Evolutionary conservation across 2,329 filamentous ascomycete species (phyloP).

Genomic region (Curvularia hawaiiensis): DNA sequence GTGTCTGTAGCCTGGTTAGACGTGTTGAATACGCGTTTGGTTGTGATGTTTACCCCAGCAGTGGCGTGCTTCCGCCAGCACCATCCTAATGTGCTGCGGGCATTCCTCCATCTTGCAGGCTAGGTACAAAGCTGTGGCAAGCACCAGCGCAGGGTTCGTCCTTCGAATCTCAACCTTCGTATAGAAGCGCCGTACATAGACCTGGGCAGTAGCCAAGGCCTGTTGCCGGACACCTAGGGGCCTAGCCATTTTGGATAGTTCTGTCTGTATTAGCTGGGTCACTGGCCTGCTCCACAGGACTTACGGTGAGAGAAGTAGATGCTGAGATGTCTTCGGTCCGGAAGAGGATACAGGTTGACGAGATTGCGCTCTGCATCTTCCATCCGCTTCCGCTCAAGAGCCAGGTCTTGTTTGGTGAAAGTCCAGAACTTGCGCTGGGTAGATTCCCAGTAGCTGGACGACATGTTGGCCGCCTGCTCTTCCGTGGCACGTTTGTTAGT

Average conservation of each 20-base stretch:
- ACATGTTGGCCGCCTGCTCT: slow-evolving; percentile 62
- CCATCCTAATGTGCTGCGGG: slow-evolving; percentile 91
- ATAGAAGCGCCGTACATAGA: slow-evolving; percentile 96
- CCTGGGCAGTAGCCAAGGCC: slow-evolving; percentile 88
- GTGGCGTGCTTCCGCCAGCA: slow-evolving; percentile 83
- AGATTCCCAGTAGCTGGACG: slow-evolving; percentile 96
- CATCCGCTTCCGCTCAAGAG: slow-evolving; percentile 74
- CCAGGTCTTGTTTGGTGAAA: slow-evolving; percentile 81
- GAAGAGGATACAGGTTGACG: slow-evolving; percentile 79
- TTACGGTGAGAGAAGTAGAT: slow-evolving; percentile 92
- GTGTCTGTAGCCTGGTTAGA: slow-evolving; percentile 34
- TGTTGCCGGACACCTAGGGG: slow-evolving; percentile 87
- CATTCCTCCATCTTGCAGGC: slow-evolving; percentile 98
- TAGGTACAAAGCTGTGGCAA: slow-evolving; percentile 92
- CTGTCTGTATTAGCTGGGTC: slow-evolving; percentile 39
- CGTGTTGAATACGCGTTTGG: neutral
- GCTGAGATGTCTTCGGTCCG: slow-evolving; percentile 79
- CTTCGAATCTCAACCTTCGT: slow-evolving; percentile 86
- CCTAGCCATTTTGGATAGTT: slow-evolving; percentile 82
- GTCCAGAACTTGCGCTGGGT: slow-evolving; percentile 91
- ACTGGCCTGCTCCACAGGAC: slow-evolving; percentile 36
- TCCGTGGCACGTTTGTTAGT: neutral
- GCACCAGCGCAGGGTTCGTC: slow-evolving; percentile 90
- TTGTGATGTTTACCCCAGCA: slow-evolving; percentile 52
- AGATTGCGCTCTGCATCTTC: slow-evolving; percentile 76